phyloP scores from a whole-genome alignment of 441 rosid genomes.

The Pelargonium myrrhifolium region DNA sequence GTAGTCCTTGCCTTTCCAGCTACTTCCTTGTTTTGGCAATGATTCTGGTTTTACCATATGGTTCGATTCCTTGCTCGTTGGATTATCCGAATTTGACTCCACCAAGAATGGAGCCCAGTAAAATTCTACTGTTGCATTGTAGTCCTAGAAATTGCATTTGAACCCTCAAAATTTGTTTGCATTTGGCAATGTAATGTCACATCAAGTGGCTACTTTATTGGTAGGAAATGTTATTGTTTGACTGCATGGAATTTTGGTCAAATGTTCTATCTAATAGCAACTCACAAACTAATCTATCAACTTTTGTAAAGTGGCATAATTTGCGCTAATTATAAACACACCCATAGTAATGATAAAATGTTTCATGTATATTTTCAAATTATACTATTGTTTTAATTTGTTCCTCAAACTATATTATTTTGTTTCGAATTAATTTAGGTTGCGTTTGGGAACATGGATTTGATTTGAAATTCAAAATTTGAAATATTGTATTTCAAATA shows the following conservation, averaged over 20 bases:
- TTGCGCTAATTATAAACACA: too few relatives aligned
- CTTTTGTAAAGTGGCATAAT: too few relatives aligned
- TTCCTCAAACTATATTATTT: too few relatives aligned
- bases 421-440: too few relatives aligned
- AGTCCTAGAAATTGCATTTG: conserved; percentile 40
- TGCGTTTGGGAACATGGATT: too few relatives aligned
- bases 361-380: too few relatives aligned
- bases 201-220: background rate
- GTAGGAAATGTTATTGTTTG: background rate
- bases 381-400: too few relatives aligned
- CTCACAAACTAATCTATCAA: too few relatives aligned
- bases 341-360: background rate
- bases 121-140: conserved; percentile 84
- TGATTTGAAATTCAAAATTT: too few relatives aligned
- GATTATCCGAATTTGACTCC: conserved; percentile 85
- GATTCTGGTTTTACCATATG: conserved; percentile 93
- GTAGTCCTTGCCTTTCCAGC: conserved; percentile 75
- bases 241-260: background rate
- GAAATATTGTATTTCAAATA: too few relatives aligned
- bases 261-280: background rate
- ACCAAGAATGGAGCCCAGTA: conserved; percentile 97
- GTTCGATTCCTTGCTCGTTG: conserved; percentile 68
- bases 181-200: background rate
- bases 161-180: too few relatives aligned
- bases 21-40: conserved; percentile 58